Evolutionary conservation across 305 asterid species (phyloP).

Genomic region (Stenogyne calaminthoides): DNA sequence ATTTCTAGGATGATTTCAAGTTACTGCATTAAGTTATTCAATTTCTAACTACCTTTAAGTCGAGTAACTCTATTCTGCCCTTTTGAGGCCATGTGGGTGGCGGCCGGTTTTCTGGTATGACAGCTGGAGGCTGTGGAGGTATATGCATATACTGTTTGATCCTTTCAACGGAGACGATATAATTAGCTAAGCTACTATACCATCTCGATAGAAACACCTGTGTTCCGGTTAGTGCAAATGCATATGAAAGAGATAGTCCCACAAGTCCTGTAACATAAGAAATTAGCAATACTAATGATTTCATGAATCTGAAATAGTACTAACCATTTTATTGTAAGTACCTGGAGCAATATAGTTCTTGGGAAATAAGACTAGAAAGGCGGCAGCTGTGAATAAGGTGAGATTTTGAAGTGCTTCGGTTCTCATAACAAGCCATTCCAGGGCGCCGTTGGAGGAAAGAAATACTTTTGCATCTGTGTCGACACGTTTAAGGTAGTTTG

Average conservation of each 20-base stretch:
- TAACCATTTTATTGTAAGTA: constrained; percentile 14
- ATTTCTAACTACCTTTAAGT: constrained; percentile 48
- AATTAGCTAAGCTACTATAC: constrained; percentile 64
- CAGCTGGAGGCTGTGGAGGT: constrained; percentile 63
- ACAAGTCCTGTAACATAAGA: constrained; percentile 55
- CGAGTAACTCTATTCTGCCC: constrained; percentile 61
- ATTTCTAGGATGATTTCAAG: not conserved
- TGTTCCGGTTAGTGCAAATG: constrained; percentile 49
- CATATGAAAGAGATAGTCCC: constrained; percentile 79
- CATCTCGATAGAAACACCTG: constrained; percentile 65
- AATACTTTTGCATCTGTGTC: constrained; percentile 73
- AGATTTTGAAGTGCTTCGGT: constrained; percentile 70
- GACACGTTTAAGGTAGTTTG: constrained; percentile 58
- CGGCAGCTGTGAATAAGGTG: constrained; percentile 60
- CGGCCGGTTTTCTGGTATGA: constrained; percentile 58
- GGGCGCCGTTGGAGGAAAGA: constrained; percentile 59
- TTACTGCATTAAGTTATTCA: not conserved
- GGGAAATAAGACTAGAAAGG: constrained; percentile 51
- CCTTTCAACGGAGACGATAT: constrained; percentile 66
- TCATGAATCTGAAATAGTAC: not conserved
- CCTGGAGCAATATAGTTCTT: constrained; percentile 56
- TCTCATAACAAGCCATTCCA: constrained; percentile 76
- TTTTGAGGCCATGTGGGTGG: constrained; percentile 61
- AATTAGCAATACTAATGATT: too few species aligned
- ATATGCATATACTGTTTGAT: constrained; percentile 76